These are phyloP conservation scores for Aureobasidium pullulans DNA, from an alignment of 2,329 filamentous ascomycete genomes.

Conservation along the genomic window DNA sequence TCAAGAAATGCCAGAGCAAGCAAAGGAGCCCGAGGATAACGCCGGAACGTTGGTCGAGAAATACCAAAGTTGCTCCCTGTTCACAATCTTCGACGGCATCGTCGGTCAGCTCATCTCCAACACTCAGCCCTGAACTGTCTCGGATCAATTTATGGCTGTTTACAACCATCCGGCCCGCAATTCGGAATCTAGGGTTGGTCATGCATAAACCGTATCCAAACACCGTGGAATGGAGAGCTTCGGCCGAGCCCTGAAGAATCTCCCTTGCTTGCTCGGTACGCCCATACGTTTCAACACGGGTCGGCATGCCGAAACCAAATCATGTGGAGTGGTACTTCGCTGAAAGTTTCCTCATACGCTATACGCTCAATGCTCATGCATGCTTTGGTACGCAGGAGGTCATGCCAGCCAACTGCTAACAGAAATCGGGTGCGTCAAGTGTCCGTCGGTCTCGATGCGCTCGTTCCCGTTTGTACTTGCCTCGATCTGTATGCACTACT, in stretches of 20 bases:
- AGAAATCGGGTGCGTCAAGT: too few species aligned
- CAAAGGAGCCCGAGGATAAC: slow-evolving; percentile 23
- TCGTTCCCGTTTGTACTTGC: too few species aligned
- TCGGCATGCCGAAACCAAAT: not conserved
- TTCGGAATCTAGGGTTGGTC: not conserved
- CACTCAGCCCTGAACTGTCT: not conserved
- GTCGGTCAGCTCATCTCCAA: slow-evolving; percentile 26
- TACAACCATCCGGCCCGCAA: not conserved
- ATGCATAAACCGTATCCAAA: not conserved
- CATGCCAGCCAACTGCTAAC: too few species aligned
- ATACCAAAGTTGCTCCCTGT: slow-evolving; percentile 64
- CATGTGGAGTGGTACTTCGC: too few species aligned
- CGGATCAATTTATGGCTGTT: not conserved
- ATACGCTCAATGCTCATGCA: too few species aligned
- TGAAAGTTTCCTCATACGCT: too few species aligned
- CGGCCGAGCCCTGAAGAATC: not conserved
- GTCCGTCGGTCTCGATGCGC: too few species aligned
- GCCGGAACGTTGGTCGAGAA: slow-evolving; percentile 56
- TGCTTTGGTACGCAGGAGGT: too few species aligned
- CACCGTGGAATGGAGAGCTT: not conserved
- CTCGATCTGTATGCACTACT: too few species aligned
- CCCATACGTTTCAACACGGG: not conserved
- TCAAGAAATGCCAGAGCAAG: slow-evolving; percentile 34
- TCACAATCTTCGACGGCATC: slow-evolving; percentile 60
- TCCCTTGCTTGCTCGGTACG: not conserved